phyloP scores from a whole-genome alignment of 208 protist species.

The Borovskyia barvae region DNA sequence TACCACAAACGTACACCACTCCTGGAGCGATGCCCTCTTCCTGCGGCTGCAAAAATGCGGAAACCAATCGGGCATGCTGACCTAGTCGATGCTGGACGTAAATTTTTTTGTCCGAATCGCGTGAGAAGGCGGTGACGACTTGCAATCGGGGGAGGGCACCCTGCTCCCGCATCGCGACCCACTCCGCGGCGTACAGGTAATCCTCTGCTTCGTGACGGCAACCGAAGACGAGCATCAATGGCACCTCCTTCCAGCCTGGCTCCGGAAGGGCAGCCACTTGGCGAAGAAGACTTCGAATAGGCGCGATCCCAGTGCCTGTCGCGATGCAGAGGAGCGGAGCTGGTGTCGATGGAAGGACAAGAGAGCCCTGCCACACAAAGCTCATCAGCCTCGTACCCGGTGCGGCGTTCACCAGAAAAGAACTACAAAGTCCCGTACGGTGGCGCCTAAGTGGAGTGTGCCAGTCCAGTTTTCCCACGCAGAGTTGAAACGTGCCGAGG shows the following conservation, averaged over 20 bases:
- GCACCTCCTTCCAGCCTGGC: constrained; percentile 35
- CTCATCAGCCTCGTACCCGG: constrained; percentile 47
- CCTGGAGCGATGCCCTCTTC: constrained; percentile 13
- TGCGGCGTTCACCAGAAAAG: constrained; percentile 27
- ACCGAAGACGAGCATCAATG: constrained; percentile 82
- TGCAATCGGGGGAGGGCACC: constrained; percentile 39
- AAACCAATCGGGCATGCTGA: constrained; percentile 53
- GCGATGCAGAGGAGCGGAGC: constrained; percentile 65
- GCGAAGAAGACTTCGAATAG: constrained; percentile 66
- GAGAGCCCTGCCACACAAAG: constrained; percentile 67
- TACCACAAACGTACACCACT: constrained; percentile 80
- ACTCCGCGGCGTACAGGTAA: constrained; percentile 76
- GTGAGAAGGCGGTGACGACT: constrained; percentile 83
- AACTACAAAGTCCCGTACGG: constrained; percentile 75
- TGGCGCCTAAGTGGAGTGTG: constrained; percentile 71
- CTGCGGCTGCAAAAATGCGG: constrained; percentile 36
- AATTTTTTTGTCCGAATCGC: constrained; percentile 69
- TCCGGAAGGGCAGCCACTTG: constrained; percentile 41
- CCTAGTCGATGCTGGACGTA: constrained; percentile 89
- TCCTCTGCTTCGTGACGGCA: constrained; percentile 69
- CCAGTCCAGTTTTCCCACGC: constrained; percentile 73
- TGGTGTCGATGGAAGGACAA: constrained; percentile 39
- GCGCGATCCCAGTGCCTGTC: constrained; percentile 85
- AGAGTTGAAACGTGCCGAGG: constrained; percentile 33
- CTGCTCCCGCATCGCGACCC: constrained; percentile 24